A percentile compares a stretch with the other conserved stretches of the same genome.
Evolutionary conservation across 805 yeast genomes (phyloP).

Genomic region (Metschnikowia kofuensis): DNA sequence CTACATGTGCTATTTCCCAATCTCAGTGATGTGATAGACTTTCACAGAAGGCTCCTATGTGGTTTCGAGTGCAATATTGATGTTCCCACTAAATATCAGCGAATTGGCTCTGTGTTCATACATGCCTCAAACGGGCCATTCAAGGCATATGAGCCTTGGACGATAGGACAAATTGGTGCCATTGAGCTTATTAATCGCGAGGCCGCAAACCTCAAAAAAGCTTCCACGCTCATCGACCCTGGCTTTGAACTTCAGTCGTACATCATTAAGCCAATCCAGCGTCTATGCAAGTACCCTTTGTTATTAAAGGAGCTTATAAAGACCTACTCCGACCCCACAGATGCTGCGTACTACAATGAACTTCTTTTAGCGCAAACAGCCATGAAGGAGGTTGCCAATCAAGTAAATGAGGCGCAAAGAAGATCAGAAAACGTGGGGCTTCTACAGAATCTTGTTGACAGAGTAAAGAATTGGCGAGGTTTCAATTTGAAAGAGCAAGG

Average conservation of each 20-base stretch:
- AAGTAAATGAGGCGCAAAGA: slow-evolving; percentile 92
- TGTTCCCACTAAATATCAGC: slow-evolving; percentile 69
- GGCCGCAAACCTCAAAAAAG: slow-evolving; percentile 50
- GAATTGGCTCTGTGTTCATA: slow-evolving; percentile 85
- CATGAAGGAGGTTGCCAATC: slow-evolving; percentile 79
- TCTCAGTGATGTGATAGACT: slow-evolving; percentile 77
- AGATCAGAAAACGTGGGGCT: slow-evolving; percentile 79
- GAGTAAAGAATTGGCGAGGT: slow-evolving; percentile 92
- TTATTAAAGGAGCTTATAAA: slow-evolving; percentile 74
- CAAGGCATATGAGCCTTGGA: slow-evolving; percentile 90
- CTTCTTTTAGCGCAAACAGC: slow-evolving; percentile 66
- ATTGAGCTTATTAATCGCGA: slow-evolving; percentile 73
- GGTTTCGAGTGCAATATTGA: slow-evolving; percentile 86
- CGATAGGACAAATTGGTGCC: slow-evolving; percentile 85
- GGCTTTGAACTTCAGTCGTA: slow-evolving; percentile 87
- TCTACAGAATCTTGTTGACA: slow-evolving; percentile 62
- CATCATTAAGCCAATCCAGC: slow-evolving; percentile 90
- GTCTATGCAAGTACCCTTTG: slow-evolving; percentile 93
- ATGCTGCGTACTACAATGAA: slow-evolving; percentile 49
- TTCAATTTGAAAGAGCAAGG: slow-evolving; percentile 79
- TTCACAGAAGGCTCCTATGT: slow-evolving; percentile 83
- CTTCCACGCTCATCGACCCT: slow-evolving; percentile 67
- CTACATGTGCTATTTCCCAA: slow-evolving; percentile 83
- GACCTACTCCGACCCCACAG: slow-evolving; percentile 37
- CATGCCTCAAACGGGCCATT: slow-evolving; percentile 80